Evolutionary conservation across 1,284 basidiomycete species (phyloP).

Genomic region (Ganoderma sinense): DNA sequence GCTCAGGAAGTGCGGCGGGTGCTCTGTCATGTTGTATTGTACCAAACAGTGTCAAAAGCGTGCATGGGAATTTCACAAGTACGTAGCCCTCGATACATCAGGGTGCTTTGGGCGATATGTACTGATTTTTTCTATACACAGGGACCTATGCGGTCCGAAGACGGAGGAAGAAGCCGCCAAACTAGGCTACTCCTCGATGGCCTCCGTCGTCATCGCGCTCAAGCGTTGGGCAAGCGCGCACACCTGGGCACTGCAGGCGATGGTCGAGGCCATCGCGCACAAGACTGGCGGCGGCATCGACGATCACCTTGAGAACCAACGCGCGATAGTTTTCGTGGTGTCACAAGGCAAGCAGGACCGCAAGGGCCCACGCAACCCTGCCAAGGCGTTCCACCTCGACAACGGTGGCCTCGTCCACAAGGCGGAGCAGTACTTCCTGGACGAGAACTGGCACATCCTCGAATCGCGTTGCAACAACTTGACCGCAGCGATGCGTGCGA

Average conservation of each 20-base stretch:
- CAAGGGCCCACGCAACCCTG: background rate
- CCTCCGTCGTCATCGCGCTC: background rate
- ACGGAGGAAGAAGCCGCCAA: background rate
- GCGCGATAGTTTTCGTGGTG: background rate
- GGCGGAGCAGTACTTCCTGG: background rate
- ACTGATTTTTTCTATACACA: background rate
- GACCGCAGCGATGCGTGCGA: background rate
- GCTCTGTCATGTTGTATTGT: background rate
- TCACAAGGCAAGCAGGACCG: background rate
- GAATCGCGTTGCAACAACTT: background rate
- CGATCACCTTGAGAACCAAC: background rate
- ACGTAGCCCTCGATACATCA: background rate
- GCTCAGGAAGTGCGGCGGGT: slow-evolving; percentile 1
- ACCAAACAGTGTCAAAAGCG: background rate
- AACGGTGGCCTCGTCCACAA: background rate
- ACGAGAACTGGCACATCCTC: background rate
- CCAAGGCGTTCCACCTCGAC: background rate
- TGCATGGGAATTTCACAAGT: background rate
- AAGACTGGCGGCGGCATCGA: background rate
- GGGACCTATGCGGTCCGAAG: background rate
- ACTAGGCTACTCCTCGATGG: background rate
- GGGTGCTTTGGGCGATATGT: background rate
- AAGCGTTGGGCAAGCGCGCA: background rate
- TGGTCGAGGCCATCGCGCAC: background rate
- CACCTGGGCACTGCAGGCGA: background rate